phyloP scores from a whole-genome alignment of 1,284 basidiomycete species.

The Gomphus bonarii region DNA sequence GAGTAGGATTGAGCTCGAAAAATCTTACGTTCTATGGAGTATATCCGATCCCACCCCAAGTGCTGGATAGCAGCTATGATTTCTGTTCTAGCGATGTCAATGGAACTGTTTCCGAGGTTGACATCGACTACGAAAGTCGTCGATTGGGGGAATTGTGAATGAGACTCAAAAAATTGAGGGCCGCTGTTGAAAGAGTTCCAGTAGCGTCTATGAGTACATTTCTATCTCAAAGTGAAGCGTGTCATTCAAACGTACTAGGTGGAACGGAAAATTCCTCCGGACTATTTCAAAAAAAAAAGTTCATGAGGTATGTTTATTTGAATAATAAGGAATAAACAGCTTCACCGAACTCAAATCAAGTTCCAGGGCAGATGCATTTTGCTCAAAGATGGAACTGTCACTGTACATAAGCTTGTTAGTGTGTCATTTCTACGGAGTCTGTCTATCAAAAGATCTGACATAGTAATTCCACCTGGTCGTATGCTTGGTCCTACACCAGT shows the following conservation, averaged over 20 bases:
- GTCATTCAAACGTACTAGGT: conserved; percentile 18
- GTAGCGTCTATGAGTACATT: neutral
- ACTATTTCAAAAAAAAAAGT: too few species aligned
- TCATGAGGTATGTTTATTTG: too few species aligned
- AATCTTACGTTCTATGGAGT: conserved; percentile 22
- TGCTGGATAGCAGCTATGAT: conserved; percentile 22
- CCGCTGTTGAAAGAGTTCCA: conserved; percentile 16
- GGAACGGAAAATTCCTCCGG: conserved; percentile 25
- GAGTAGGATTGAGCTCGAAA: neutral
- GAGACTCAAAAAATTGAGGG: conserved; percentile 23
- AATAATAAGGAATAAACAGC: neutral
- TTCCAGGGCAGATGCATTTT: conserved; percentile 19
- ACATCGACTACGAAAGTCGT: conserved; percentile 23
- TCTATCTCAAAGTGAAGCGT: too few species aligned
- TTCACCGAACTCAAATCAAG: conserved; percentile 21
- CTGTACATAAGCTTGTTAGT: conserved; percentile 11
- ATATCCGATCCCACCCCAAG: conserved; percentile 23
- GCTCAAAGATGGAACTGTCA: conserved; percentile 24
- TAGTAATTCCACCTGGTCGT: conserved; percentile 27
- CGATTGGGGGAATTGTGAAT: conserved; percentile 22
- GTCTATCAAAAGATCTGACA: conserved; percentile 15
- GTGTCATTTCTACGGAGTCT: neutral
- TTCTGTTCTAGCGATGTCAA: conserved; percentile 23
- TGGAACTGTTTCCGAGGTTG: conserved; percentile 27
- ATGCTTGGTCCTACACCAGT: conserved; percentile 25